These are phyloP conservation scores for Yarrowia deformans DNA, from an alignment of 805 yeast species.

Conservation along the genomic window DNA sequence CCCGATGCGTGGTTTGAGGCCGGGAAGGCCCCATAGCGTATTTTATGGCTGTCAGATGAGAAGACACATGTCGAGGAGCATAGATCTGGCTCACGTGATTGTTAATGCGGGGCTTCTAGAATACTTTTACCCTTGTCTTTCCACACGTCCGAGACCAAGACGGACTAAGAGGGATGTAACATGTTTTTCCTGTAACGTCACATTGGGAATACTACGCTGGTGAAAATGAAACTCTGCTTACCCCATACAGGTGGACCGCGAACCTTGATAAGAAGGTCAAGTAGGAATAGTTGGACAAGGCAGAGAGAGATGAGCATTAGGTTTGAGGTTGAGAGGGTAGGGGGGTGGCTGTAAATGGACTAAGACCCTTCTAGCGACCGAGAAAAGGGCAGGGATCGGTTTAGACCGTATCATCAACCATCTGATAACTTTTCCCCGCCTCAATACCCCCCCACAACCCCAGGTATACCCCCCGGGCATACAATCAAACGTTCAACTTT, in stretches of 20 bases:
- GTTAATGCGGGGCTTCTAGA: background rate
- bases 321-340: background rate
- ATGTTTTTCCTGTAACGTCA: background rate
- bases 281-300: slow-evolving; percentile 10
- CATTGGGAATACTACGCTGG: slow-evolving; percentile 32
- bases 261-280: slow-evolving; percentile 18
- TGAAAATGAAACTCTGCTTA: slow-evolving; percentile 12
- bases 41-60: background rate
- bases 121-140: background rate
- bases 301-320: background rate
- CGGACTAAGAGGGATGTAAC: background rate
- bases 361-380: no score
- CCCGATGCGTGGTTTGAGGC: background rate
- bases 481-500: background rate
- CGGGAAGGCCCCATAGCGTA: background rate
- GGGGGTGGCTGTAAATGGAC: background rate
- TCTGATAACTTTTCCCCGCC: no score
- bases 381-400: no score
- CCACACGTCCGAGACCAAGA: slow-evolving; percentile 1
- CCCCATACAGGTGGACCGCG: slow-evolving; percentile 23
- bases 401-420: no score
- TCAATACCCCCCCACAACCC: no score
- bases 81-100: background rate
- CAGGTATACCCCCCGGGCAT: background rate
- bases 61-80: background rate